These are phyloP conservation scores for Corinectria fuckeliana DNA, from an alignment of 2,329 filamentous ascomycete genomes.

Conservation along the genomic window DNA sequence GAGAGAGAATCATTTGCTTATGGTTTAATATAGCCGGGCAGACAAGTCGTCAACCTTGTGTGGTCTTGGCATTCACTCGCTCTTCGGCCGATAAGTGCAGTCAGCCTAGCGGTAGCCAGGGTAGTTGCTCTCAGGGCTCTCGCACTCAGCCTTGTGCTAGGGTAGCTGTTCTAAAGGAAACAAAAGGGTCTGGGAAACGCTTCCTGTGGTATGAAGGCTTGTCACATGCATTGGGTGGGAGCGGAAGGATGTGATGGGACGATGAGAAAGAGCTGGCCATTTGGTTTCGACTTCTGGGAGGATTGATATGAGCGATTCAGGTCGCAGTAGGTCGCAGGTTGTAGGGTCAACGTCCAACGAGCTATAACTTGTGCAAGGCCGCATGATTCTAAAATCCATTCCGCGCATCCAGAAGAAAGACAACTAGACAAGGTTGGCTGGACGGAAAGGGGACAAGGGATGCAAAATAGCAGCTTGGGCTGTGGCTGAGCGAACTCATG, in stretches of 20 bases:
- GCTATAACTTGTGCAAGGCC: neutral
- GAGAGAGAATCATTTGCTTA: neutral
- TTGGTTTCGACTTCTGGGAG: neutral
- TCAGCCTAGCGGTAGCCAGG: neutral
- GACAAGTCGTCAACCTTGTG: conserved; percentile 4
- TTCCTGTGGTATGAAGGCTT: neutral
- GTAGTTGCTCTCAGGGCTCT: neutral
- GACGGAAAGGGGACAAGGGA: neutral
- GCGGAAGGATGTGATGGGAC: neutral
- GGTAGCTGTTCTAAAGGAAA: neutral
- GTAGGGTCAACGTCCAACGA: neutral
- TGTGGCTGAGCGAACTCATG: conserved; percentile 30
- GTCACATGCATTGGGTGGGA: neutral
- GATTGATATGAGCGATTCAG: neutral
- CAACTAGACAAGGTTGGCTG: neutral
- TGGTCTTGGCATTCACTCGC: neutral
- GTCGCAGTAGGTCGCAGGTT: too few species aligned
- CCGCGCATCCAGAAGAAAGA: neutral
- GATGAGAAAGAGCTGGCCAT: neutral
- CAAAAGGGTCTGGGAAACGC: neutral
- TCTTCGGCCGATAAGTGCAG: neutral
- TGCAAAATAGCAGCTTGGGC: conserved; percentile 31
- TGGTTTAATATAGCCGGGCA: neutral
- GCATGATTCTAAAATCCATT: neutral
- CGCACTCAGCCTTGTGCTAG: neutral